These are phyloP conservation scores for Polygonum aviculare DNA, from an alignment of 148 eudicot species.

Conservation along the genomic window DNA sequence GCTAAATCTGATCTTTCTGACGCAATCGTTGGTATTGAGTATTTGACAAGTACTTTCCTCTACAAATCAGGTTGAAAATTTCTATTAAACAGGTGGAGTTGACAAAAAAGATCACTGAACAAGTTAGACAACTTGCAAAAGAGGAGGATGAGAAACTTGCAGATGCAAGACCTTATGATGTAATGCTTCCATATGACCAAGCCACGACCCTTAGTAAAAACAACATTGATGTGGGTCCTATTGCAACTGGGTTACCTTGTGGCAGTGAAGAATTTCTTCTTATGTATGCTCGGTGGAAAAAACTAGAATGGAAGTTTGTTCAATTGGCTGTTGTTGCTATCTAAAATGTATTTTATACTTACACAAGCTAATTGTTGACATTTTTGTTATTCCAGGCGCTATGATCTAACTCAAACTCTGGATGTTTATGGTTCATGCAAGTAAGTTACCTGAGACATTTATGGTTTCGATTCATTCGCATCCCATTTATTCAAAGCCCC, in stretches of 20 bases:
- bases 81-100: too few species aligned
- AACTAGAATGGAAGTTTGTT: conserved; percentile 28
- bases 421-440: conserved; percentile 99
- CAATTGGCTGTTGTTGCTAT: background rate
- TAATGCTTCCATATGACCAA: too few species aligned
- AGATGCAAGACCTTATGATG: too few species aligned
- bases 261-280: conserved; percentile 97
- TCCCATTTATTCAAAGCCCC: too few species aligned
- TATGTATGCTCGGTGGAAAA: conserved; percentile 98
- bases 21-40: background rate
- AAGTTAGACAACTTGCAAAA: too few species aligned
- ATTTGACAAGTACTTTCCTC: conserved; percentile 7
- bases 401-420: conserved; percentile 87
- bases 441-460: conserved; percentile 37
- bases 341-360: background rate
- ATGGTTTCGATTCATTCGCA: too few species aligned
- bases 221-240: too few species aligned
- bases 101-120: too few species aligned
- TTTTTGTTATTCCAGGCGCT: conserved; percentile 2
- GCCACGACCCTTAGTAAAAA: too few species aligned
- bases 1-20: background rate
- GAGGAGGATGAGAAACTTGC: too few species aligned
- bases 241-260: conserved; percentile 90
- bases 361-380: background rate
- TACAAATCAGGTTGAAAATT: too few species aligned